These are phyloP conservation scores for Zoysia japonica DNA, from an alignment of 176 grass and related monocot genomes.

Conservation along the genomic window DNA sequence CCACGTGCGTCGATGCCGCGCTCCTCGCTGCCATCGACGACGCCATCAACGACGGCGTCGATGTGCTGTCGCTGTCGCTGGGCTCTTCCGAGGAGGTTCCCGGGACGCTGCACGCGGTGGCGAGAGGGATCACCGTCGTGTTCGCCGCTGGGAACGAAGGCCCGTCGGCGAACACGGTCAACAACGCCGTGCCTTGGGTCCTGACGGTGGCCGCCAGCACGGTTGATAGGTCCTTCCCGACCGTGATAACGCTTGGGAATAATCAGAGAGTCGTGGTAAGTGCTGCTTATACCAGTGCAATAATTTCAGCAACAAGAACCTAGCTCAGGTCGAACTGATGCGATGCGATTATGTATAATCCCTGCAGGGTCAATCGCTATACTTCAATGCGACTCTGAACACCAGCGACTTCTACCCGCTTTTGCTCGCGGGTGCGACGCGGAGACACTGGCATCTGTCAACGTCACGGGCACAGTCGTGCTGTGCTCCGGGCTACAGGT, in stretches of 20 bases:
- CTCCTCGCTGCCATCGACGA: conserved; percentile 48
- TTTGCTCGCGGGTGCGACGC: conserved; percentile 1
- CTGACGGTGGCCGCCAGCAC: conserved; percentile 54
- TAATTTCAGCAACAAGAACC: too few species aligned
- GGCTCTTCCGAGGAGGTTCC: neutral
- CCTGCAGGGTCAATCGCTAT: conserved; percentile 49
- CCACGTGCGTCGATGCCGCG: rapidly evolving
- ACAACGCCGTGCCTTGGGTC: conserved; percentile 48
- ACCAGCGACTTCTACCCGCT: conserved; percentile 19
- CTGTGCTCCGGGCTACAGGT: neutral
- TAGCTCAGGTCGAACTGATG: neutral
- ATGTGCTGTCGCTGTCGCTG: conserved; percentile 64
- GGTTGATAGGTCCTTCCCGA: conserved; percentile 56
- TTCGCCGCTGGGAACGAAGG: conserved; percentile 34
- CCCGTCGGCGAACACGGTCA: conserved; percentile 15
- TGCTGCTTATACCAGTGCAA: neutral
- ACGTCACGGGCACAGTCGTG: conserved; percentile 33
- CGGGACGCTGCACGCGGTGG: conserved; percentile 55
- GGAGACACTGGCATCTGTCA: neutral
- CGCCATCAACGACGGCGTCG: conserved; percentile 65
- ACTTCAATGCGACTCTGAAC: conserved; percentile 16
- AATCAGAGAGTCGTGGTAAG: conserved; percentile 47
- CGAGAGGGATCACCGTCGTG: conserved; percentile 48
- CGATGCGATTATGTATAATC: neutral
- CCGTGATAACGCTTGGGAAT: conserved; percentile 44